Base-by-base conservation (phyloP, 306 rosid genomes). In the Pterocarpus macrocarpus region DNA sequence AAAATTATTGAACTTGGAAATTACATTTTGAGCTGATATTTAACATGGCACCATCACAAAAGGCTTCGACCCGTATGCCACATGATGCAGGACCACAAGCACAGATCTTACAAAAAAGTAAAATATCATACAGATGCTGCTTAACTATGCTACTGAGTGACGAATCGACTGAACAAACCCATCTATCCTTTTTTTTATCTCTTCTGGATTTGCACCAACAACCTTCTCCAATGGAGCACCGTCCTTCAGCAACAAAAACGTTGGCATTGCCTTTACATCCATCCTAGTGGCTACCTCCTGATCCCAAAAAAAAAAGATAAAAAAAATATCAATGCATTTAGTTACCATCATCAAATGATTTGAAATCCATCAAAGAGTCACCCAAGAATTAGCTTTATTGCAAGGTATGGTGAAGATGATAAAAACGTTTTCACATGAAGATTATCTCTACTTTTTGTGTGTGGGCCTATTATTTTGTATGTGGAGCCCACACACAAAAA, bases 181-280 rank as follows among this genome's bases (percentile, higher is more conserved):
- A 7, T 90, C 89, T 14, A 95, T 79, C 93, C 87, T 88, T 87
- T 90, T 95, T 97, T 86, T 91, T 64, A 93, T 77, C 96, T 91
- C 99, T 61, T 95, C 98, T 2, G 98, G 94, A 85, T 95, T 91
- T 44, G 99, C 99, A 89, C 98, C 99, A 75, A 95, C 90, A 14
- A 93, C 43, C 86, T 87, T 95, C 52, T 90, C 97, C 35, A 75
- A 59, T 14, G 70, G 74, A 81, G 50, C 77, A 69, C 96, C 94
- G 15, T 84, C 85, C 80, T 77, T 95, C 76, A 93, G 63, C 76
- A 95, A 35, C 88, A 88, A 7, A 83, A 95, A 95, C 3, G 99
- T 95, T 32, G 97, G 99, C 99, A 95, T 95, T 15, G 97, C 99
- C 86, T 87, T 93, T 82, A 95, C 52, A 55, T 86, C 92, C 86